phyloP scores from a whole-genome alignment of 2,329 filamentous ascomycete genomes.

The Penicillium psychrosexuale region DNA sequence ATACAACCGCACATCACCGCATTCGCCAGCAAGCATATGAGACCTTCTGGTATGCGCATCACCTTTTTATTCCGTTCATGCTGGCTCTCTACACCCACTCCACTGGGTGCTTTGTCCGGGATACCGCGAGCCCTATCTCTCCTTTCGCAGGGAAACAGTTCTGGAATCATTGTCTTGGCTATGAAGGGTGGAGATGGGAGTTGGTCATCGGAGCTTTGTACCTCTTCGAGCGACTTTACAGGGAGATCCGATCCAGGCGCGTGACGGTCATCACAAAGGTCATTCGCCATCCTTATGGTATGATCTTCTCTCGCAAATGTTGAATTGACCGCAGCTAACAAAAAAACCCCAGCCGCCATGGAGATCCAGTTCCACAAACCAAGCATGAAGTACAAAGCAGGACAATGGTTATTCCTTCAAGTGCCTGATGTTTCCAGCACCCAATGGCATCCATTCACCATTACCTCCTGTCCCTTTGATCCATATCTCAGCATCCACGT shows the following conservation, averaged over 20 bases:
- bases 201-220: conserved; percentile 82
- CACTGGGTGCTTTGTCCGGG: conserved; percentile 92
- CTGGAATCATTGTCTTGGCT: conserved; percentile 92
- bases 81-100: conserved; percentile 94
- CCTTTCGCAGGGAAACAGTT: conserved; percentile 79
- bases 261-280: conserved; percentile 89
- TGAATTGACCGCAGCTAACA: not conserved
- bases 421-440: conserved; percentile 81
- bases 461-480: conserved; percentile 95
- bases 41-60: conserved; percentile 99
- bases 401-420: conserved; percentile 97
- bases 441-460: conserved; percentile 99
- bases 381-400: conserved; percentile 95
- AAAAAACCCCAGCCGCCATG: conserved; percentile 67
- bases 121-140: conserved; percentile 67
- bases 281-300: conserved; percentile 90
- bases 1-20: conserved; percentile 87
- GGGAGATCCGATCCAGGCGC: conserved; percentile 79
- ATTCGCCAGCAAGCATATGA: conserved; percentile 97
- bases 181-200: conserved; percentile 97
- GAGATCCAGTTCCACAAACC: conserved; percentile 97
- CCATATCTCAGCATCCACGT: conserved; percentile 93
- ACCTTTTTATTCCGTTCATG: conserved; percentile 95
- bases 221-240: conserved; percentile 81
- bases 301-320: conserved; percentile 26